Evolutionary conservation across 495 filamentous ascomycete species (phyloP).

Genomic region (Xanthoparmelia taractica): DNA sequence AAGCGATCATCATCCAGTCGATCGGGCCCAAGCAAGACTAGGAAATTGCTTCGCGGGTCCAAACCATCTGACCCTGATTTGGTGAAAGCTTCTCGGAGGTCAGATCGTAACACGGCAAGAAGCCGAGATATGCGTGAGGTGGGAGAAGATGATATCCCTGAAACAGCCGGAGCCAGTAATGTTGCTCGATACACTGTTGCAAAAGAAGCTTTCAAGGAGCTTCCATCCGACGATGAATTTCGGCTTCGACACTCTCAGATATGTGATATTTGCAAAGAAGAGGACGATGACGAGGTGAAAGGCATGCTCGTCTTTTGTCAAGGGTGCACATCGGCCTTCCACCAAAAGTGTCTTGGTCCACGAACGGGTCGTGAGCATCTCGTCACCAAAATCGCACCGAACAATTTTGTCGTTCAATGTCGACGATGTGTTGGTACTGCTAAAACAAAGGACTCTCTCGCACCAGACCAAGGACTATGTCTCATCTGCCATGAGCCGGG

Average conservation of each 20-base stretch:
- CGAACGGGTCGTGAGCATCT: conserved; percentile 70
- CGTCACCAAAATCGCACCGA: conserved; percentile 79
- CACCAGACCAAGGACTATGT: conserved; percentile 65
- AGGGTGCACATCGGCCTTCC: conserved; percentile 76
- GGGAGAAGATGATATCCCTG: conserved; percentile 60
- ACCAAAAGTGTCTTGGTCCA: conserved; percentile 72
- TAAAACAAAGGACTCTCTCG: conserved; percentile 56
- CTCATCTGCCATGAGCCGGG: conserved; percentile 56
- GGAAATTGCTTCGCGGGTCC: conserved; percentile 9
- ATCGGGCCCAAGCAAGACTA: not conserved
- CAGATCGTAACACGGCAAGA: conserved; percentile 33
- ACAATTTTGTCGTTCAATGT: conserved; percentile 84
- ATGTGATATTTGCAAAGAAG: conserved; percentile 64
- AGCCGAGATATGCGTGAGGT: conserved; percentile 50
- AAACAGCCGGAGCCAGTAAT: conserved; percentile 32
- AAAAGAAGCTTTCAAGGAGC: conserved; percentile 57
- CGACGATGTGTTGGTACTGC: conserved; percentile 66
- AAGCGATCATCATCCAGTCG: conserved; percentile 11
- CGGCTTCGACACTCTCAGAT: conserved; percentile 53
- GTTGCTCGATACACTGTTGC: conserved; percentile 51
- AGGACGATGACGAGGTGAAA: conserved; percentile 46
- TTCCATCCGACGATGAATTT: conserved; percentile 53
- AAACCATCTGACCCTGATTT: not conserved
- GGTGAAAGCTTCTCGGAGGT: conserved; percentile 19
- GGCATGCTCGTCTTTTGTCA: conserved; percentile 75